Percentiles rank a stretch among this genome's conserved stretches.
phyloP scores from a whole-genome alignment of 2,329 filamentous ascomycete species.

The Teratosphaeria zuluensis region DNA sequence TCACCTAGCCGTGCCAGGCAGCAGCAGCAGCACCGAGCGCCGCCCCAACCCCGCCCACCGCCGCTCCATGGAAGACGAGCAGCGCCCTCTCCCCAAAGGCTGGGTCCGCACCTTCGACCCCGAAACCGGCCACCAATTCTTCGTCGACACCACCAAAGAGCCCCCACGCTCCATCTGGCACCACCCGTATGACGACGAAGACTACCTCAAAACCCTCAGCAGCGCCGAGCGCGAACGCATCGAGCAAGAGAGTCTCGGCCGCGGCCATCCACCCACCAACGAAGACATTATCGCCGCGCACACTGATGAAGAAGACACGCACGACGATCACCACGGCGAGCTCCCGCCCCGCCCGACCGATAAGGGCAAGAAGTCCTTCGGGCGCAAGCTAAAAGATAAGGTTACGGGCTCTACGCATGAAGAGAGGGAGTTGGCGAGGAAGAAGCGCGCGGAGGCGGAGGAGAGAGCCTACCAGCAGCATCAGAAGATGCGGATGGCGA shows the following conservation, averaged over 20 bases:
- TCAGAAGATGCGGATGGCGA: conserved; percentile 39
- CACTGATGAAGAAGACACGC: conserved; percentile 35
- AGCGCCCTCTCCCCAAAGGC: conserved; percentile 43
- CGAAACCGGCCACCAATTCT: conserved; percentile 49
- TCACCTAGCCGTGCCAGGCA: conserved; percentile 18
- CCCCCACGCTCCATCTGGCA: conserved; percentile 52
- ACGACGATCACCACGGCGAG: conserved; percentile 25
- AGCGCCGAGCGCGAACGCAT: conserved; percentile 42
- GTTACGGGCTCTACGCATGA: conserved; percentile 48
- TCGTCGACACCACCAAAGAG: conserved; percentile 47
- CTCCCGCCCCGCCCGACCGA: conserved; percentile 14
- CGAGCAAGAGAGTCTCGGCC: conserved; percentile 28
- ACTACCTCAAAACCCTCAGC: conserved; percentile 41
- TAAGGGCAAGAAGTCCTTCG: conserved; percentile 31
- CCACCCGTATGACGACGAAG: conserved; percentile 51
- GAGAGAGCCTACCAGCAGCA: conserved; percentile 44
- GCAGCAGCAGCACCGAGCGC: conserved; percentile 39
- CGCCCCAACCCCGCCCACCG: conserved; percentile 36
- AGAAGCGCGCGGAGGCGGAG: conserved; percentile 41
- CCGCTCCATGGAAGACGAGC: conserved; percentile 54
- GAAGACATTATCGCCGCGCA: conserved; percentile 37
- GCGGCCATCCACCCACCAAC: conserved; percentile 21
- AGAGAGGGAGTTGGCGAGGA: conserved; percentile 40
- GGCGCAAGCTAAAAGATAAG: conserved; percentile 51
- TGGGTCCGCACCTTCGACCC: conserved; percentile 51